Percentiles rank a stretch among this genome's conserved stretches.
These are phyloP conservation scores for Oryza meyeriana DNA, from an alignment of 176 grass and related monocot genomes.

Conservation along the genomic window DNA sequence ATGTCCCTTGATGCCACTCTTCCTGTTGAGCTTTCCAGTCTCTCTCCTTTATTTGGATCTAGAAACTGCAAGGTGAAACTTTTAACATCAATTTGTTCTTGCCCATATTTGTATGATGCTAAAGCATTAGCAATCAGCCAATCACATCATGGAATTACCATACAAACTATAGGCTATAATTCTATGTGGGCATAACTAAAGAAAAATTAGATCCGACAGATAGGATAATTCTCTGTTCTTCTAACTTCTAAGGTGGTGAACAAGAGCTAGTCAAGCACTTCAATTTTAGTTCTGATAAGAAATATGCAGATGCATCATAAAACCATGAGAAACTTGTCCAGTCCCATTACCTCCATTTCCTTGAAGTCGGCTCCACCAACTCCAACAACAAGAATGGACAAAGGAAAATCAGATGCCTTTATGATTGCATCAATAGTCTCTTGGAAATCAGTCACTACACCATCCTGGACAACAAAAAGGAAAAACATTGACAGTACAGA, in stretches of 20 bases:
- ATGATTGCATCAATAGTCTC: slow-evolving; percentile 93
- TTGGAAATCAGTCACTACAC: slow-evolving; percentile 96
- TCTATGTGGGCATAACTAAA: background rate
- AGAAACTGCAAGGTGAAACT: slow-evolving; percentile 60
- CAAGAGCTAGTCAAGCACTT: slow-evolving; percentile 9
- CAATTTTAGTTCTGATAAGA: slow-evolving; percentile 10
- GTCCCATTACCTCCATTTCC: slow-evolving; percentile 86
- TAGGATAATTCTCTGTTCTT: background rate
- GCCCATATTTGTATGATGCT: slow-evolving; percentile 3
- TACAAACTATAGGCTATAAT: background rate
- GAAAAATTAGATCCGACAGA: slow-evolving; percentile 9
- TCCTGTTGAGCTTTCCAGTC: slow-evolving; percentile 77
- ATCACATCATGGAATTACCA: background rate
- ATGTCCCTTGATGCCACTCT: slow-evolving; percentile 89
- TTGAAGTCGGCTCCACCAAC: slow-evolving; percentile 97
- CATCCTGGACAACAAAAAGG: slow-evolving; percentile 59
- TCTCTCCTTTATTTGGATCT: slow-evolving; percentile 93
- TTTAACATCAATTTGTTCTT: slow-evolving; percentile 21
- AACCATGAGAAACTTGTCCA: background rate
- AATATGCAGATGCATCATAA: slow-evolving; percentile 13
- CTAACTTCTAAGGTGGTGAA: background rate
- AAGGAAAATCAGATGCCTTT: slow-evolving; percentile 93
- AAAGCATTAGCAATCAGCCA: slow-evolving; percentile 21
- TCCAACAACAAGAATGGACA: slow-evolving; percentile 88
- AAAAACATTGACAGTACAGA: slow-evolving; percentile 29